Conservation (phyloP, 805 yeast genomes). For the Candida hispaniensis region DNA sequence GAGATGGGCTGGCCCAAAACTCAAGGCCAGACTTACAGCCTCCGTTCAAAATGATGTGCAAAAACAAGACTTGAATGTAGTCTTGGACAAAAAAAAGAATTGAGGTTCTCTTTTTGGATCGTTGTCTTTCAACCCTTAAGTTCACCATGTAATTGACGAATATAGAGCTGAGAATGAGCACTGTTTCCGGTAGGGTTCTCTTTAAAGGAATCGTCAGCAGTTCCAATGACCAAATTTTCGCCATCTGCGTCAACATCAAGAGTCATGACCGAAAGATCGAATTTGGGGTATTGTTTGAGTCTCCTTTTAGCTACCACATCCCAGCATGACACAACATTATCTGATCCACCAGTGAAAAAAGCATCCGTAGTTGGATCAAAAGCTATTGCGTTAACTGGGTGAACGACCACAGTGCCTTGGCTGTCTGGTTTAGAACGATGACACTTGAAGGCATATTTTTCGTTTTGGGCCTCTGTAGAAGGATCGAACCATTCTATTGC, state of each 20-base stretch:
- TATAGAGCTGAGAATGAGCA: no score
- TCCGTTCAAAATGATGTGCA: no score
- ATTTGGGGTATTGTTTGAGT: conserved; percentile 33
- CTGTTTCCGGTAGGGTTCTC: conserved; percentile 20
- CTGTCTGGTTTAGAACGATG: conserved; percentile 37
- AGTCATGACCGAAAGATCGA: conserved; percentile 34
- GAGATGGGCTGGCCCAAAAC: conserved; percentile 9
- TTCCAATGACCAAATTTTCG: conserved; percentile 35
- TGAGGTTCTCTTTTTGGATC: no score
- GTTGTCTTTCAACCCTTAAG: no score
- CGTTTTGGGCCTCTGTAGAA: conserved; percentile 32
- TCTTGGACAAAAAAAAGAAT: no score
- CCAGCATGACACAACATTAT: conserved; percentile 43
- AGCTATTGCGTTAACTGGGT: conserved; percentile 41
- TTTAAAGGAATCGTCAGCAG: conserved; percentile 42
- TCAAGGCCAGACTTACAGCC: conserved; percentile 5
- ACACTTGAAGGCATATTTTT: conserved; percentile 70
- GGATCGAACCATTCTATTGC: conserved; percentile 59
- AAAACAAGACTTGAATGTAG: no score
- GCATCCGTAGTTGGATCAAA: conserved; percentile 33
- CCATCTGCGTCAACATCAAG: conserved; percentile 31
- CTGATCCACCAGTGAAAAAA: conserved; percentile 44
- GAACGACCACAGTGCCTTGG: conserved; percentile 40
- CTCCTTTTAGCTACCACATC: conserved; percentile 37
- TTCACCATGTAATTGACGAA: no score